Conservation (phyloP, 345 rosid genomes). For the Cardamine occulta region DNA sequence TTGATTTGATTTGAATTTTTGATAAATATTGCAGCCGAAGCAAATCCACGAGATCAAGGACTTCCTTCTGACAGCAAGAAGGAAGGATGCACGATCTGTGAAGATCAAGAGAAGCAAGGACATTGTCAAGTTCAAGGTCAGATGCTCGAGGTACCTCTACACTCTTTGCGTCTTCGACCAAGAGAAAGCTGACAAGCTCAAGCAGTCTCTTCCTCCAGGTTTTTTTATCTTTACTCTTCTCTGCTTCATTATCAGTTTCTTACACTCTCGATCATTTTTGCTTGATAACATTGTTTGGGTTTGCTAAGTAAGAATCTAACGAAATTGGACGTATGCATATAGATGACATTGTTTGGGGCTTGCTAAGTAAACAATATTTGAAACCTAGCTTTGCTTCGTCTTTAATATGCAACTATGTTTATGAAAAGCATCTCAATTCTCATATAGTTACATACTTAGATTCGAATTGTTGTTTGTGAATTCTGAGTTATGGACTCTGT, state of each 20-base stretch:
- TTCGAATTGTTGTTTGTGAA: not conserved
- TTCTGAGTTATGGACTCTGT: not conserved
- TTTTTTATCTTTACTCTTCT: not conserved
- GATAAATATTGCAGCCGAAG: slow-evolving; percentile 64
- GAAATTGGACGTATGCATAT: no score
- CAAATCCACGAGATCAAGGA: slow-evolving; percentile 96
- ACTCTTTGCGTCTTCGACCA: slow-evolving; percentile 83
- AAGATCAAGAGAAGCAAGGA: slow-evolving; percentile 86
- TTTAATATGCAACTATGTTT: not conserved
- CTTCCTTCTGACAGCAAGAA: slow-evolving; percentile 93
- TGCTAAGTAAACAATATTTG: not conserved
- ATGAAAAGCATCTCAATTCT: not conserved
- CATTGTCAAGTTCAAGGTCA: slow-evolving; percentile 89
- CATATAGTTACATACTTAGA: no score
- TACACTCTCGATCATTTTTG: no score
- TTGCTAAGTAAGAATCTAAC: not conserved
- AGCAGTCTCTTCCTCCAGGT: slow-evolving; percentile 99
- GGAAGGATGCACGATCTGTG: slow-evolving; percentile 92
- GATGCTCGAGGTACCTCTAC: slow-evolving; percentile 91
- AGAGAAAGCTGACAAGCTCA: slow-evolving; percentile 94
- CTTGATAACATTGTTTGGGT: not conserved
- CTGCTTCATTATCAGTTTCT: no score
- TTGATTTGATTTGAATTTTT: not conserved
- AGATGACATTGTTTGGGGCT: not conserved
- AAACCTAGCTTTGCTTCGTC: not conserved